Evolutionary conservation across 78 protist species (phyloP).

Genomic region (Dictyostelium intermedium): DNA sequence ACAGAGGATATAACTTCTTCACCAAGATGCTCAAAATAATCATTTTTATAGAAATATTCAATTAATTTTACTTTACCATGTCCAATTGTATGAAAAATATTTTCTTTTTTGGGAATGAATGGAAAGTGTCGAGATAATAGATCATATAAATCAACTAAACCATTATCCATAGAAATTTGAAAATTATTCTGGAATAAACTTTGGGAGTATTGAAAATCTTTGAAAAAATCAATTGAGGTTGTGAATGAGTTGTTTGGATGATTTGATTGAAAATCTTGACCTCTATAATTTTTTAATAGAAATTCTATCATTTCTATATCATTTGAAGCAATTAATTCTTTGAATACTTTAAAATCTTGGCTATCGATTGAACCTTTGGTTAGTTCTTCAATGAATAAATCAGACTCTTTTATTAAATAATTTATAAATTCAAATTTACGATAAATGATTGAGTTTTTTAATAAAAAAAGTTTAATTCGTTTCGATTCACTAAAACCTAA

Average conservation of each 20-base stretch:
- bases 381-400: not conserved
- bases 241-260: not conserved
- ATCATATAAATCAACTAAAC: not conserved
- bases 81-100: not conserved
- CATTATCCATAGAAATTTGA: not conserved
- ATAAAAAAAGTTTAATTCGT: not conserved
- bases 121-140: not conserved
- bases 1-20: not conserved
- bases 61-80: not conserved
- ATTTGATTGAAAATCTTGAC: not conserved
- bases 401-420: not conserved
- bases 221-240: not conserved
- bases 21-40: not conserved
- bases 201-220: not conserved
- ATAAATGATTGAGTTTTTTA: not conserved
- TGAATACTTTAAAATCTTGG: not conserved
- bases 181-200: not conserved
- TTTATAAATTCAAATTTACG: not conserved
- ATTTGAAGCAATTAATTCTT: not conserved
- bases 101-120: not conserved
- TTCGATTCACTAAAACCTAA: not conserved
- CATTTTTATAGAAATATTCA: not conserved
- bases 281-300: not conserved
- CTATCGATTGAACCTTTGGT: not conserved
- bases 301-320: not conserved